phyloP scores from a whole-genome alignment of 176 grass and related monocot species.

The Dendrocalamus sinicus region DNA sequence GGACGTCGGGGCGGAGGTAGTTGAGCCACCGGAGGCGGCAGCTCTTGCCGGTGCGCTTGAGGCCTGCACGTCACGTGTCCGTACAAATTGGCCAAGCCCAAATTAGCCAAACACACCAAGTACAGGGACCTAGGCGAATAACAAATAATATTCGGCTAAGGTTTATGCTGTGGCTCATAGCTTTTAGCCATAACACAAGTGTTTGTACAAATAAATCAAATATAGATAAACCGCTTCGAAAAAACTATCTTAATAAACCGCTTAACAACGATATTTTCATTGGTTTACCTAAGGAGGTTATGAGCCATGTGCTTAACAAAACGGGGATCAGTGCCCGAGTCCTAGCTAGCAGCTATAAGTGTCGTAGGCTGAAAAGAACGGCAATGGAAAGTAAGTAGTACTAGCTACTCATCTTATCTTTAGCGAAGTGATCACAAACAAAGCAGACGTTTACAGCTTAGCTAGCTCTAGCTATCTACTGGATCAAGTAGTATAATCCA shows the following conservation, averaged over 20 bases:
- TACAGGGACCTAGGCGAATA: background rate
- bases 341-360: background rate
- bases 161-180: no score
- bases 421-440: constrained; percentile 6
- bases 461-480: no score
- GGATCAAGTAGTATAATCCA: no score
- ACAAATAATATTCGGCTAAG: background rate
- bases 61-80: constrained; percentile 34
- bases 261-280: no score
- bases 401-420: constrained; percentile 20
- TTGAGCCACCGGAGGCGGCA: constrained; percentile 96
- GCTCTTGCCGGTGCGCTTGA: constrained; percentile 92
- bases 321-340: background rate
- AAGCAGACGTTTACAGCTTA: no score
- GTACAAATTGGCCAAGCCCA: background rate
- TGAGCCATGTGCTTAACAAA: background rate
- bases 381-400: constrained; percentile 9
- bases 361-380: background rate
- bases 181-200: no score
- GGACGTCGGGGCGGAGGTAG: constrained; percentile 93
- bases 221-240: fast-evolving
- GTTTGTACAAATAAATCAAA: no score
- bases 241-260: fast-evolving
- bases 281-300: background rate
- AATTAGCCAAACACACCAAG: background rate